phyloP scores from a whole-genome alignment of 495 filamentous ascomycete genomes.

The Letharia lupina region DNA sequence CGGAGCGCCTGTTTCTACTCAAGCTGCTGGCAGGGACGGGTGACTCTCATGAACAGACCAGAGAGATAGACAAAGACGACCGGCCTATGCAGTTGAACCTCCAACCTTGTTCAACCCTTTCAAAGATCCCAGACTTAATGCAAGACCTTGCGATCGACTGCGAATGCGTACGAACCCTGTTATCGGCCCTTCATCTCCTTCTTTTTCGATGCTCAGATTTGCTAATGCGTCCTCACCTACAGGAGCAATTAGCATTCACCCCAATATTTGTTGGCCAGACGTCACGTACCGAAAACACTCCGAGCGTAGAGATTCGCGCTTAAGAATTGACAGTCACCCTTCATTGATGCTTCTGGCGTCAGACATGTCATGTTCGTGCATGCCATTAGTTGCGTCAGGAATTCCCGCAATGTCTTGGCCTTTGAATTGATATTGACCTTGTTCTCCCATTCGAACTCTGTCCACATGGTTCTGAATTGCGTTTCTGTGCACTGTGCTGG shows the following conservation, averaged over 20 bases:
- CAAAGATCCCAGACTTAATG: slow-evolving; percentile 84
- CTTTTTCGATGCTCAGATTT: slow-evolving; percentile 96
- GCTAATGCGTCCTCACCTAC: slow-evolving; percentile 97
- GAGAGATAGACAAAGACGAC: neutral
- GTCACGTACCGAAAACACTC: slow-evolving; percentile 89
- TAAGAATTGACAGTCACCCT: slow-evolving; percentile 96
- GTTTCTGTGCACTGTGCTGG: slow-evolving; percentile 95
- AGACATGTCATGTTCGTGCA: slow-evolving; percentile 98
- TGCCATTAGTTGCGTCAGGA: slow-evolving; percentile 91
- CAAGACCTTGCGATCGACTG: slow-evolving; percentile 92
- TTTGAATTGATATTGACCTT: slow-evolving; percentile 99
- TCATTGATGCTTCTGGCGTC: slow-evolving; percentile 90
- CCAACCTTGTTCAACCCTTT: slow-evolving; percentile 89
- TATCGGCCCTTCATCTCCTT: slow-evolving; percentile 88
- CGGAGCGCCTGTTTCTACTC: neutral
- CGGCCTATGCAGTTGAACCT: slow-evolving; percentile 38
- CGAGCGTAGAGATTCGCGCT: slow-evolving; percentile 96
- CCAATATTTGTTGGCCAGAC: neutral
- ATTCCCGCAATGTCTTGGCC: slow-evolving; percentile 84
- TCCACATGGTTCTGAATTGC: slow-evolving; percentile 99
- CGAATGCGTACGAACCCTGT: slow-evolving; percentile 99
- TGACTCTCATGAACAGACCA: neutral
- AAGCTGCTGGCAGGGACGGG: neutral
- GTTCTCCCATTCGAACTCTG: slow-evolving; percentile 99
- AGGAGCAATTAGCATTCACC: slow-evolving; percentile 15